Evolutionary conservation across 2,329 filamentous ascomycete genomes (phyloP), one percentile per base, ranked within the genome.

Genomic region (Lecanoromycetidae sp.): DNA sequence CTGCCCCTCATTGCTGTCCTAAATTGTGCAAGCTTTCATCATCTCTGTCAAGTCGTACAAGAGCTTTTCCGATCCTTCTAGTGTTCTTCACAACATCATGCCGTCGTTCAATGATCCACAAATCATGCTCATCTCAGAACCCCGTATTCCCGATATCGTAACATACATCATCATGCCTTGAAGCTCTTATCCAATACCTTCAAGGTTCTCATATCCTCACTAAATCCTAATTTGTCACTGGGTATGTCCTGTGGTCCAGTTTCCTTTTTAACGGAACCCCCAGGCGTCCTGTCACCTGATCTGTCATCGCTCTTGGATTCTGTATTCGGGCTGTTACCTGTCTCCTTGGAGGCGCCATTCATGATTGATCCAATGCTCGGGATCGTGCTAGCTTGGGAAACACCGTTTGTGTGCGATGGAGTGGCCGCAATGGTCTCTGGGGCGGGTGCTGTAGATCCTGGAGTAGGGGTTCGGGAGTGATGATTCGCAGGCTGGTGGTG

Each of bases 141-240:
- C 35, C 19, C 6, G n/a, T 15, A 30, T 36, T 42, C 36, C 3
- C 17, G 19, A 30, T 15, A n/a, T 20, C 19, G 29, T 38, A 27
- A 32, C n/a, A 34, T 33, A 5, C 5, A 25, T 44, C 25, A 9
- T 60, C 52, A 66, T 30, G 63, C 63, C 6, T 58, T 65, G 44
- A 74, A 74, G 1, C 69, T 71, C 19, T 68, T 63, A 61, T 86
- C 77, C 41, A 86, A 66, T 58, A 83, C 78, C 53, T 77, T 71
- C 37, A 85, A 61, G 1, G 79, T 80, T 54, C 79, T 70, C 51
- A 72, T 73, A 54, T 85, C 82, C 60, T 84, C 80, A 15, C 72
- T 68, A 40, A 75, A 77, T 4, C 70, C 73, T 22, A 76, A 62
- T 53, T 76, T 76, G 50, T 75, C 71, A 23, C 48, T 50, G 6